Base-by-base conservation (phyloP, 352 stramenopile species). In the Globisporangium recalcitrans region DNA sequence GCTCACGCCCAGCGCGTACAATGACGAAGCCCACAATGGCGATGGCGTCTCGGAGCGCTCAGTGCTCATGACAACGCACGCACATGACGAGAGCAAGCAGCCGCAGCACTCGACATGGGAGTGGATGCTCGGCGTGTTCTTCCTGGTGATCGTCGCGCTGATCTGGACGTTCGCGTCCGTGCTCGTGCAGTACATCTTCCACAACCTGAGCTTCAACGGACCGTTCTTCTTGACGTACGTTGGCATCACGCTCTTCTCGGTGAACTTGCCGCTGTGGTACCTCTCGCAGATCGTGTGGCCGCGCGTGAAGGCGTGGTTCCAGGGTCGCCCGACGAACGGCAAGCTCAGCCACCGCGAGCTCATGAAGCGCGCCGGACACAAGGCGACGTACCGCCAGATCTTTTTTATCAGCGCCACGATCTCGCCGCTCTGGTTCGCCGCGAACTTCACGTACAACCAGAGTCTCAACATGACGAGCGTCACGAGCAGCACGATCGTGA, bases 361-460 rank as follows among this genome's bases (percentile, higher is more conserved):
- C 32, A 61, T 85, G 29, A 67, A 58, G 7, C 68, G 68, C 2
- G 70, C 65, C 0, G 63, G 67, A 1, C 57, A 57, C 9, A 73
- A 86, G 24, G 74, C 73, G 24, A 80, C 67, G 13, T 78, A 78
- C 60, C 29, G 62, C 6, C 63, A 84, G 60, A 84, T 81, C 58
- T 72, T 77, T 32, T 52, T 60, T 14, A 79, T 79, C 63, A 60
- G 63, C 16, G 70, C 80, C 2, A 70, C 86, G 46, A 75, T 99
- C 62, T 84, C 87, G 22, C 93, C 94, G 36, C 66, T 98, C 36
- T 99, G 96, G 95, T 98, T 98, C 77, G 56, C 96, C 47, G 93
- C 93, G 26, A 98, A 98, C 70, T 98, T 90, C 55, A 85, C 88
- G 40, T 98, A 98, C 79, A 98, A 98, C 73, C 70, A 90, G 46